A percentile compares a stretch with the other conserved stretches of the same genome.
Evolutionary conservation across 2,329 filamentous ascomycete species (phyloP).

Genomic region (Colletotrichum eremochloae): DNA sequence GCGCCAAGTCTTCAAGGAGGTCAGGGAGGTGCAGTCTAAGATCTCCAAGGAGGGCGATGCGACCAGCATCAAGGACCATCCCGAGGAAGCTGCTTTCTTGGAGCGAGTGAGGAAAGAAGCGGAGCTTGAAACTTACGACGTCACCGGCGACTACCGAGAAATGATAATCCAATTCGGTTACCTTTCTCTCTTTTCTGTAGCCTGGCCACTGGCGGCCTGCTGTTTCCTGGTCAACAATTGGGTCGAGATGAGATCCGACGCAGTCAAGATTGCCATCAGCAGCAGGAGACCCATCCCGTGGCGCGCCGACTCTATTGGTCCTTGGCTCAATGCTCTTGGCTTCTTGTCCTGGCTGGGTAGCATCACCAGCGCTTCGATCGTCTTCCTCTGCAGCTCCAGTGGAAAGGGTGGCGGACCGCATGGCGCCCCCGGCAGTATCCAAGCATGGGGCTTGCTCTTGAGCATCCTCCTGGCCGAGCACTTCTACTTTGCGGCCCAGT

Average conservation of each 20-base stretch:
- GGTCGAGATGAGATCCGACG: slow-evolving; percentile 93
- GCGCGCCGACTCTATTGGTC: slow-evolving; percentile 93
- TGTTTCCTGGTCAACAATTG: slow-evolving; percentile 96
- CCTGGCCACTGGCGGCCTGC: slow-evolving; percentile 93
- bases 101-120: slow-evolving; percentile 85
- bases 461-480: slow-evolving; percentile 91
- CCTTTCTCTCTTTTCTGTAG: slow-evolving; percentile 88
- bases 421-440: slow-evolving; percentile 78
- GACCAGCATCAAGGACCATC: slow-evolving; percentile 70
- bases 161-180: slow-evolving; percentile 93
- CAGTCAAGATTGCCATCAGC: slow-evolving; percentile 91
- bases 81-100: slow-evolving; percentile 86
- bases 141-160: slow-evolving; percentile 90
- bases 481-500: slow-evolving; percentile 83
- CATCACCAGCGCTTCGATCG: slow-evolving; percentile 86
- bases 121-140: slow-evolving; percentile 86
- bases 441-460: slow-evolving; percentile 84
- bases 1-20: slow-evolving; percentile 81
- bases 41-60: slow-evolving; percentile 66
- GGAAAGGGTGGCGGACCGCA: slow-evolving; percentile 74
- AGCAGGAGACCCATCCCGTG: slow-evolving; percentile 91
- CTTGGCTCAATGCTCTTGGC: slow-evolving; percentile 87
- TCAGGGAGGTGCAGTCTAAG: slow-evolving; percentile 78
- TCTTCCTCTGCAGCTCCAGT: slow-evolving; percentile 92
- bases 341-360: slow-evolving; percentile 96